Evolutionary conservation across 116 monocot species (phyloP), one percentile per base, ranked within the genome.

Genomic region (Zostera marina): DNA sequence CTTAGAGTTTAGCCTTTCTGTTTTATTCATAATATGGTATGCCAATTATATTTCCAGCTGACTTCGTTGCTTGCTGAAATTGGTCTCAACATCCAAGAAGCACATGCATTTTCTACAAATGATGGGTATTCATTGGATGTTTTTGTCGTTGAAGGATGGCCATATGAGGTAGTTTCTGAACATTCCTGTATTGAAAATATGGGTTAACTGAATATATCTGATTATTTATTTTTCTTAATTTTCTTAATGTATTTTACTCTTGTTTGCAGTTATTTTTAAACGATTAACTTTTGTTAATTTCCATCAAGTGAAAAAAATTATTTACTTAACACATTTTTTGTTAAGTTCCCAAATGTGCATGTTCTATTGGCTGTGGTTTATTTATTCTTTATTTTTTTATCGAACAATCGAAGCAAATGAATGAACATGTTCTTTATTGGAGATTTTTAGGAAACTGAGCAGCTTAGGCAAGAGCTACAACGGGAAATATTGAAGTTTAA

Each of bases 51-150:
- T 58, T 70, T 76, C 16, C 75, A 93, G 93, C 68, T 93, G 60
- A 93, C 93, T 54, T 79, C 79, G 58, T 72, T 92, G 58, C 83
- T 92, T 74, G 81, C 71, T 61, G 92, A 83, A 48, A 56, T 82
- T 54, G 87, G 87, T n/a, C 87, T 92, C 56, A 79, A 92, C 62
- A 87, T 92, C 46, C 79, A 92, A 76, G 92, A 92, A 76, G 92
- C 92, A 58, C 92, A 87, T 76, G 87, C 76, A 42, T 92, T 82
- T 72, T 92, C 87, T 45, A 92, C 92, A 59, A 87, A 74, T 72
- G 92, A 92, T 76, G 87, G 92, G 16, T 83, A 80, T 66, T 87
- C 87, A 21, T 69, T 91, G 47, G 85, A 84, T 73, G 85, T 91
- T 16, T 85, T 91, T 80, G 85, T 82, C 58, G 91, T 84, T 56